These are phyloP conservation scores for Ambrosia artemisiifolia DNA, from an alignment of 129 eudicot genomes.

Conservation along the genomic window DNA sequence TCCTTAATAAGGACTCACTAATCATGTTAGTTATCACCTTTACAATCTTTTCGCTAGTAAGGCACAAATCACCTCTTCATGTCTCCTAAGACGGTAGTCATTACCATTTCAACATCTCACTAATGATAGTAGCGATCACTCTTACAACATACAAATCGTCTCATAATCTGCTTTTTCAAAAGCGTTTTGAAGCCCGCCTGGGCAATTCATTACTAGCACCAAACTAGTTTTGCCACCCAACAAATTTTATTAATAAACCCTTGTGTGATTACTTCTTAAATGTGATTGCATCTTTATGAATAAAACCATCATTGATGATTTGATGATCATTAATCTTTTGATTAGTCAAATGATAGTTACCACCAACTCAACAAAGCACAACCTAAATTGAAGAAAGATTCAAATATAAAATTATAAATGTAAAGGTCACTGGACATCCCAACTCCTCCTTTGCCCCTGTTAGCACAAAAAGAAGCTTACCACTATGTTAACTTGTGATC, in stretches of 20 bases:
- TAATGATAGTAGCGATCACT: not conserved
- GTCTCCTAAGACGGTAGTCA: not conserved
- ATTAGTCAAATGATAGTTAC: not conserved
- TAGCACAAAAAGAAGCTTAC: slow-evolving; percentile 1
- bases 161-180: no score
- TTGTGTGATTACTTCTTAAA: no score
- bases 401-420: not conserved
- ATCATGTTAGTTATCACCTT: not conserved
- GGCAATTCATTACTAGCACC: not conserved
- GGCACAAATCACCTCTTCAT: not conserved
- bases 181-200: no score
- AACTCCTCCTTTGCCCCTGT: not conserved
- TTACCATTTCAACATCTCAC: not conserved
- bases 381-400: not conserved
- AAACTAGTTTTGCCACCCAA: not conserved
- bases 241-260: no score
- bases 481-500: not conserved
- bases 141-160: no score
- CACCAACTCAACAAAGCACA: not conserved
- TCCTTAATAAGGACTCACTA: not conserved
- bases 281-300: no score
- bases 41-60: not conserved
- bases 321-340: not conserved
- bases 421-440: slow-evolving; percentile 3
- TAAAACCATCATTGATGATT: not conserved